Percentiles rank a stretch among this genome's conserved stretches.
These are phyloP conservation scores for Fusarium sp. DNA, from an alignment of 2,329 filamentous ascomycete species.

Conservation along the genomic window DNA sequence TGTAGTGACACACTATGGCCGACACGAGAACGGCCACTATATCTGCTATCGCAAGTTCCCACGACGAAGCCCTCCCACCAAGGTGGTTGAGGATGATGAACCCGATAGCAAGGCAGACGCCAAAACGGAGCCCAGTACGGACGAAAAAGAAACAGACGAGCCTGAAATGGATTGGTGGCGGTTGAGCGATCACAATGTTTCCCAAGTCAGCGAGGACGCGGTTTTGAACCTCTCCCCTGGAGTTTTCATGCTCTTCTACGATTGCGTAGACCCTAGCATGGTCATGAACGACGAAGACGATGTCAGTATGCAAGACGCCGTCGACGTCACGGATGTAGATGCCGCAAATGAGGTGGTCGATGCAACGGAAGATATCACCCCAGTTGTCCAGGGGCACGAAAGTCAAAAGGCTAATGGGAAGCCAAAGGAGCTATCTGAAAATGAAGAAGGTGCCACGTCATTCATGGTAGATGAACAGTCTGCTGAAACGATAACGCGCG, in stretches of 20 bases:
- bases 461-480: background rate
- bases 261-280: conserved; percentile 70
- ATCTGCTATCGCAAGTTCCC: conserved; percentile 86
- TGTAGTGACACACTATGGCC: conserved; percentile 87
- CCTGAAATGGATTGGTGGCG: conserved; percentile 80
- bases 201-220: conserved; percentile 75
- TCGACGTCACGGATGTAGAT: conserved; percentile 28
- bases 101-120: conserved; percentile 22
- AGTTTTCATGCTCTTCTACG: conserved; percentile 98
- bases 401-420: conserved; percentile 12
- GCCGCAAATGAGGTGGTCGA: background rate
- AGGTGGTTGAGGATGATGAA: conserved; percentile 17
- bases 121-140: background rate
- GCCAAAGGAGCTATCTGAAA: conserved; percentile 12
- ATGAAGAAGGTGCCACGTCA: conserved; percentile 19
- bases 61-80: conserved; percentile 32
- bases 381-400: conserved; percentile 20
- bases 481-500: conserved; percentile 24
- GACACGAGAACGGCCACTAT: conserved; percentile 96
- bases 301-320: conserved; percentile 37
- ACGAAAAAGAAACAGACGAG: conserved; percentile 32
- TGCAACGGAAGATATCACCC: conserved; percentile 1
- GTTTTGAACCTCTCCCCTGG: conserved; percentile 78
- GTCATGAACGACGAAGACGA: conserved; percentile 54
- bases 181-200: conserved; percentile 89